Evolutionary conservation across 1,284 basidiomycete genomes (phyloP).

Genomic region (Ganoderma meredithae): DNA sequence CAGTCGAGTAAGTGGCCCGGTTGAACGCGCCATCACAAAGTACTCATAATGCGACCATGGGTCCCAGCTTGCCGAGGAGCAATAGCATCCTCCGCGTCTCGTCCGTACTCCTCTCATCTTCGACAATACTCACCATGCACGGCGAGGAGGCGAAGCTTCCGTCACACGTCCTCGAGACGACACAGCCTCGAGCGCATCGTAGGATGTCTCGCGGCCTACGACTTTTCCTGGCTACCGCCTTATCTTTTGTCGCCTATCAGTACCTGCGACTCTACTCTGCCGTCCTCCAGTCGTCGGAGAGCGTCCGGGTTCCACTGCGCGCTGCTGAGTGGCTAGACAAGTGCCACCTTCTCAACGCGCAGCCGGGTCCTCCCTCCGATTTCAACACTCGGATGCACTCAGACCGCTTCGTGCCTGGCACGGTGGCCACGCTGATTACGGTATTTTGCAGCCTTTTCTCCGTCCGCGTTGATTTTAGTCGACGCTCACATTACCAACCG

Average conservation of each 20-base stretch:
- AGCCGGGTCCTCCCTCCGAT: conserved; percentile 51
- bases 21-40: no score
- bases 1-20: no score
- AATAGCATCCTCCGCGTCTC: background rate
- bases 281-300: conserved; percentile 23
- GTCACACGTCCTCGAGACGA: background rate
- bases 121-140: background rate
- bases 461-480: background rate
- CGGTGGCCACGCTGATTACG: conserved; percentile 55
- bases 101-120: background rate
- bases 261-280: background rate
- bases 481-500: background rate
- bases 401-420: conserved; percentile 73
- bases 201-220: conserved; percentile 1
- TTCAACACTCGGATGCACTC: conserved; percentile 61
- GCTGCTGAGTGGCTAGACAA: conserved; percentile 41
- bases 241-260: background rate
- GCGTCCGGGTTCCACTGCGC: conserved; percentile 36
- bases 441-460: conserved; percentile 15
- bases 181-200: background rate
- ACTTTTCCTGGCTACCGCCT: conserved; percentile 1
- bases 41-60: no score
- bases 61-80: no score
- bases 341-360: conserved; percentile 2
- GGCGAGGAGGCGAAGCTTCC: background rate